phyloP scores from a whole-genome alignment of 176 grass and related monocot species.

The Aegilops bicornis region DNA sequence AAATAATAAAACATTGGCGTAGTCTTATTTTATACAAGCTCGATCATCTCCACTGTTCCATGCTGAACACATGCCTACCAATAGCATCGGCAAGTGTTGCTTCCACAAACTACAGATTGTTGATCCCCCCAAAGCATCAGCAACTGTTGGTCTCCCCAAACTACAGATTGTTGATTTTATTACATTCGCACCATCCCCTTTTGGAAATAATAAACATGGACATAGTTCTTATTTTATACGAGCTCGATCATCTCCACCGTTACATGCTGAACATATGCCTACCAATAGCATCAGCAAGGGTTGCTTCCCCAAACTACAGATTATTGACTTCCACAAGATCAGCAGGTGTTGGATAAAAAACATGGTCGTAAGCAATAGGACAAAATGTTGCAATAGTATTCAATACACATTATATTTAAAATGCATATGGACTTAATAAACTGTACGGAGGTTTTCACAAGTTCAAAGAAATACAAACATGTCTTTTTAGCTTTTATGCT shows the following conservation, averaged over 20 bases:
- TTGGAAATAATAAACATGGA: slow-evolving; percentile 6
- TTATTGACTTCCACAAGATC: neutral
- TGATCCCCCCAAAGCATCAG: neutral
- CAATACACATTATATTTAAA: neutral
- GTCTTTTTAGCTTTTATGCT: neutral
- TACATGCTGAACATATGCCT: neutral
- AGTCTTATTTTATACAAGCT: neutral
- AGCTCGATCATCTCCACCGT: neutral
- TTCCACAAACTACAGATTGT: neutral
- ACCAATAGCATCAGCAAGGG: neutral
- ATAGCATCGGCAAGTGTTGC: neutral
- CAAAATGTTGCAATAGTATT: neutral
- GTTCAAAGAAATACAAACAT: neutral
- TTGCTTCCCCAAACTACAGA: neutral
- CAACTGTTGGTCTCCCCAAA: neutral
- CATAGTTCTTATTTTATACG: neutral
- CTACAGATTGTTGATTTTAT: slow-evolving; percentile 19
- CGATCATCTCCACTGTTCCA: neutral
- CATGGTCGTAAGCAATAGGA: neutral
- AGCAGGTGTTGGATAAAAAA: slow-evolving; percentile 6
- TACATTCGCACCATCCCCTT: neutral
- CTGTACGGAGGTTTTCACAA: neutral
- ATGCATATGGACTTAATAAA: neutral
- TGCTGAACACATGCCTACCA: slow-evolving; percentile 1
- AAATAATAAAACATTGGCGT: neutral